Conservation (phyloP, 148 eudicot species). For the Dianthus caryophyllus region DNA sequence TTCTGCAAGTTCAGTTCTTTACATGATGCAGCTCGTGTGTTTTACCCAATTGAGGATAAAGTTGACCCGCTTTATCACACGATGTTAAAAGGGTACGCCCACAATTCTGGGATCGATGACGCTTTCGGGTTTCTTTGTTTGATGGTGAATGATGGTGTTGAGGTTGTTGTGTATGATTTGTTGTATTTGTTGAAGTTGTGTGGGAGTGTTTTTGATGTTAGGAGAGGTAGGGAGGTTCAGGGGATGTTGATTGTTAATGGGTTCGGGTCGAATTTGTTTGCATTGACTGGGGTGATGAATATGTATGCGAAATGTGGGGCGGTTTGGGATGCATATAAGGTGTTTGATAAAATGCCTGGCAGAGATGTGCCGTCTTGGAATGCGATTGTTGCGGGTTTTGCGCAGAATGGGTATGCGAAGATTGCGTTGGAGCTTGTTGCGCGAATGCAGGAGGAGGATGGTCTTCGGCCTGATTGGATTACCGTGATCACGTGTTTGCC, state of each 20-base stretch:
- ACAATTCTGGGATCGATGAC: slow-evolving; percentile 26
- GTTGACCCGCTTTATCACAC: slow-evolving; percentile 26
- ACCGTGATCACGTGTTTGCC: slow-evolving; percentile 59
- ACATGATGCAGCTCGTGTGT: slow-evolving; percentile 56
- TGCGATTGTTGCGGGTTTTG: slow-evolving; percentile 58
- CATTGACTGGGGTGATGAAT: slow-evolving; percentile 62
- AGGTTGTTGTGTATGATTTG: slow-evolving; percentile 53
- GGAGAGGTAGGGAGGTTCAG: slow-evolving; percentile 62
- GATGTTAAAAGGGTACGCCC: slow-evolving; percentile 40
- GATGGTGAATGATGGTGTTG: slow-evolving; percentile 52
- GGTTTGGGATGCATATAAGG: slow-evolving; percentile 55
- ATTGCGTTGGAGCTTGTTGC: slow-evolving; percentile 54
- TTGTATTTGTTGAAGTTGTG: slow-evolving; percentile 66
- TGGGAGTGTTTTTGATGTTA: slow-evolving; percentile 43
- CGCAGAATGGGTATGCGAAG: slow-evolving; percentile 62
- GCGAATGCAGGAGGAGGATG: slow-evolving; percentile 57
- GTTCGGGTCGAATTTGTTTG: slow-evolving; percentile 43
- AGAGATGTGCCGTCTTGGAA: slow-evolving; percentile 85
- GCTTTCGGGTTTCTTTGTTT: slow-evolving; percentile 41
- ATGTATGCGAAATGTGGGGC: slow-evolving; percentile 69
- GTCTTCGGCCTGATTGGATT: slow-evolving; percentile 49
- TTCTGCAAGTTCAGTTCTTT: slow-evolving; percentile 54
- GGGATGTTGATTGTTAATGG: slow-evolving; percentile 56
- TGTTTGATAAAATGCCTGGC: slow-evolving; percentile 76
- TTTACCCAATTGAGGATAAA: slow-evolving; percentile 38